Evolutionary conservation across 345 rosid species (phyloP).

Genomic region (Eucalyptus microcorys): DNA sequence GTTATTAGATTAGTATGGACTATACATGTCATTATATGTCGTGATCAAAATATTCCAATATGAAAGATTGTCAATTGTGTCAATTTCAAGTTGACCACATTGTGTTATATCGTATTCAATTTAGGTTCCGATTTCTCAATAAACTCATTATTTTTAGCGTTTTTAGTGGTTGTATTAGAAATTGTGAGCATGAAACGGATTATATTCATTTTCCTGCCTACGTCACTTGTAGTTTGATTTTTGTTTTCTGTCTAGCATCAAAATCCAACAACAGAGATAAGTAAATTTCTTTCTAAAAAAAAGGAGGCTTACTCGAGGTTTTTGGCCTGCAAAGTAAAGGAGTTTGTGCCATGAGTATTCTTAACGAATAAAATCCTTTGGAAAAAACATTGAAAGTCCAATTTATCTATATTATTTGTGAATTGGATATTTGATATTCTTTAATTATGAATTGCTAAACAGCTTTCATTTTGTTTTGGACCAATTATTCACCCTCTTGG

Average conservation of each 20-base stretch:
- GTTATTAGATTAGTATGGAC: accelerated
- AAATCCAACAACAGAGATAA: neutral
- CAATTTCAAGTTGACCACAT: neutral
- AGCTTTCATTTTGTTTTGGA: neutral
- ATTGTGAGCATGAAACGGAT: neutral
- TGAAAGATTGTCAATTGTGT: accelerated
- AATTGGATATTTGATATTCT: neutral
- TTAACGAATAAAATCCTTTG: neutral
- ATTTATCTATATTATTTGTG: neutral
- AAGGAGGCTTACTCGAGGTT: neutral
- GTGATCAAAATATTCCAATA: accelerated
- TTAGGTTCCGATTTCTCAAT: accelerated
- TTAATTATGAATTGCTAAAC: neutral
- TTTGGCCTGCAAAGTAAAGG: neutral
- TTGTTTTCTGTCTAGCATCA: neutral
- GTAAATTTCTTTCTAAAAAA: neutral
- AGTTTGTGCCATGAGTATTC: neutral
- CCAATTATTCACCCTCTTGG: neutral
- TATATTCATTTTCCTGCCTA: neutral
- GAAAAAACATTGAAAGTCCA: neutral
- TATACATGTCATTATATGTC: accelerated
- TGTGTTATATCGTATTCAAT: neutral
- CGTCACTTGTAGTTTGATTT: neutral
- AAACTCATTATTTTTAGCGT: accelerated
- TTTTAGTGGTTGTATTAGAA: neutral